Evolutionary conservation across 202 grass and related monocot species (phyloP).

Genomic region (Schoenoplectus tabernaemontani): DNA sequence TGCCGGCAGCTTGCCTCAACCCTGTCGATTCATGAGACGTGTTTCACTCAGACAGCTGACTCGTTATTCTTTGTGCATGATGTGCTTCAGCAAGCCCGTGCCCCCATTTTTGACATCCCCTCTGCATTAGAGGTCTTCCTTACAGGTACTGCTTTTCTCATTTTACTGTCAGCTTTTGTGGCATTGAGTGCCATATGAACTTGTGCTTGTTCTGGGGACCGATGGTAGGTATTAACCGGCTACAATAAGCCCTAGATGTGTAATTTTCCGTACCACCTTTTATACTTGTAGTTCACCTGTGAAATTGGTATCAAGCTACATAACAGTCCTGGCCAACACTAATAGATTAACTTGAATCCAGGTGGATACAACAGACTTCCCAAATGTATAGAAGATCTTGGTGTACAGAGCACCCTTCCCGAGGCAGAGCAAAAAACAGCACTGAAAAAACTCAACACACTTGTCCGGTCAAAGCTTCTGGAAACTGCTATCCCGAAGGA

Average conservation of each 20-base stretch:
- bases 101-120: conserved; percentile 93
- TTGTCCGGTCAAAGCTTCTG: conserved; percentile 76
- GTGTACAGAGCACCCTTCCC: conserved; percentile 56
- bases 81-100: conserved; percentile 53
- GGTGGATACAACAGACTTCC: conserved; percentile 69
- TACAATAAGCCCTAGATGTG: not conserved
- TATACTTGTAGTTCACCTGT: not conserved
- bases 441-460: conserved; percentile 64
- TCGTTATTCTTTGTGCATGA: conserved; percentile 81
- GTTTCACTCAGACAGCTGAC: conserved; percentile 95
- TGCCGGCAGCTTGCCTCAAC: conserved; percentile 93
- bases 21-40: conserved; percentile 78
- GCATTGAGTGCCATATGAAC: not conserved
- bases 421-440: conserved; percentile 67
- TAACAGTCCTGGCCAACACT: not conserved
- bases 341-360: conserved; percentile 8
- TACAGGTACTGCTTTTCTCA: conserved; percentile 24
- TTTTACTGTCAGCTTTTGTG: not conserved
- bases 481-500: conserved; percentile 59
- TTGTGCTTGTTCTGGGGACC: not conserved
- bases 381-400: conserved; percentile 80
- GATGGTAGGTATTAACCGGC: not conserved
- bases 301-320: not conserved
- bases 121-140: conserved; percentile 91
- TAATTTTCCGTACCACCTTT: not conserved